phyloP scores from a whole-genome alignment of 2,329 filamentous ascomycete species.

The Aspergillus fumigatus region DNA sequence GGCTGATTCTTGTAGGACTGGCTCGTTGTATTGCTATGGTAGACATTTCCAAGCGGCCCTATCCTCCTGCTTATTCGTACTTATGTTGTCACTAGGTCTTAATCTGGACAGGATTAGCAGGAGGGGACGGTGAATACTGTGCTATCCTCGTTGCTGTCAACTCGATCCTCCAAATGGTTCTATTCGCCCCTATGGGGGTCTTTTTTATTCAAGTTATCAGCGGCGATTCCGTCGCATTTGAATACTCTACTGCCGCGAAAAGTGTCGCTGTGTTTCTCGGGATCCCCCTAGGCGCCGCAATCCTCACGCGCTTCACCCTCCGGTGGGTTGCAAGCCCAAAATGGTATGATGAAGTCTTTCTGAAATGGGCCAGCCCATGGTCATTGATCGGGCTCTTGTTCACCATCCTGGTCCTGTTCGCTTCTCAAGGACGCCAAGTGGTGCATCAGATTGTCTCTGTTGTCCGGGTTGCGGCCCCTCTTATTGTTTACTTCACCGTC shows the following conservation, averaged over 20 bases:
- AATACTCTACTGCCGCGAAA: constrained; percentile 66
- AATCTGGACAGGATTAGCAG: constrained; percentile 74
- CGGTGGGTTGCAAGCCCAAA: constrained; percentile 47
- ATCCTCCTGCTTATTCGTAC: neutral
- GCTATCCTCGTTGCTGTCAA: constrained; percentile 75
- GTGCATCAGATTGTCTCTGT: constrained; percentile 80
- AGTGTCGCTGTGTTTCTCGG: constrained; percentile 80
- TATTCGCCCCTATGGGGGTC: constrained; percentile 65
- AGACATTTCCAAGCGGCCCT: constrained; percentile 1
- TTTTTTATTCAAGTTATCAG: constrained; percentile 68
- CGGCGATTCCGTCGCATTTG: constrained; percentile 39
- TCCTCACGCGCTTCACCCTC: constrained; percentile 65
- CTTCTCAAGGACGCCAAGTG: constrained; percentile 71
- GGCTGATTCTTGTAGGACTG: constrained; percentile 74
- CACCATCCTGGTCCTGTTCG: constrained; percentile 81
- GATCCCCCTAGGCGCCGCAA: constrained; percentile 72
- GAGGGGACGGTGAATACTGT: constrained; percentile 75
- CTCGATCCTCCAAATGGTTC: constrained; percentile 68
- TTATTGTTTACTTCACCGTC: constrained; percentile 72
- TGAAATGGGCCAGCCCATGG: constrained; percentile 65
- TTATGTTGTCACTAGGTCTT: constrained; percentile 42
- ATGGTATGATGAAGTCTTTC: constrained; percentile 65
- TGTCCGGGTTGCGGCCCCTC: constrained; percentile 70
- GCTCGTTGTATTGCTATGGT: constrained; percentile 87
- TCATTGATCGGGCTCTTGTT: constrained; percentile 79